Percentiles rank a stretch among this genome's conserved stretches.
Conservation (phyloP, 352 stramenopile species). For the Globisporangium alternatum region DNA sequence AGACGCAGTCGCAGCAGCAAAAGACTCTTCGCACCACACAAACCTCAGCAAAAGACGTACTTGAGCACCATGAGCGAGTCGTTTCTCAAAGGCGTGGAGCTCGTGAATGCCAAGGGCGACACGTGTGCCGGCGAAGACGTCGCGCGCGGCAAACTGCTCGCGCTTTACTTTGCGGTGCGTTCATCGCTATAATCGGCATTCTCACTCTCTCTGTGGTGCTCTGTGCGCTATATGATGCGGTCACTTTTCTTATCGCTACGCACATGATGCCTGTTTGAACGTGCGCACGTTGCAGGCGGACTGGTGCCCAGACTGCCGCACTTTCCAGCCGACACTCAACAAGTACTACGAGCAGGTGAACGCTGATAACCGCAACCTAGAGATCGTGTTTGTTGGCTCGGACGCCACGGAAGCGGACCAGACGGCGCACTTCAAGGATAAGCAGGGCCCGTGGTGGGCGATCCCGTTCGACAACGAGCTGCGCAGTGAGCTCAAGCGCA, state of each 20-base stretch:
- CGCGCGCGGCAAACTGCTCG: conserved; percentile 51
- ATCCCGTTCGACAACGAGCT: conserved; percentile 63
- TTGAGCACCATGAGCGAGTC: conserved; percentile 31
- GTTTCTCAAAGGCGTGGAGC: conserved; percentile 48
- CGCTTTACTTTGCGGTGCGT: conserved; percentile 76
- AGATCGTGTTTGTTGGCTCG: conserved; percentile 81
- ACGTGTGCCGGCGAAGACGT: conserved; percentile 38
- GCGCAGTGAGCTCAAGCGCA: conserved; percentile 72
- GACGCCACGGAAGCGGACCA: conserved; percentile 60
- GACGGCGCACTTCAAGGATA: conserved; percentile 56
- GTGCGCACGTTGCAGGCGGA: conserved; percentile 44
- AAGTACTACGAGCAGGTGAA: conserved; percentile 60
- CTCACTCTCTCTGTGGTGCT: not conserved
- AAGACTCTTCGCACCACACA: not conserved
- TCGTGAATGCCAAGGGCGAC: conserved; percentile 57
- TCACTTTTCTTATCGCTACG: not conserved
- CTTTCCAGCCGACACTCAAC: conserved; percentile 77
- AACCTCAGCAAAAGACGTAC: not conserved
- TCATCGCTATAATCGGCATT: not conserved
- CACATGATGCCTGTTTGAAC: not conserved
- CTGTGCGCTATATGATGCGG: not conserved
- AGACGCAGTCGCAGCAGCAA: not conserved
- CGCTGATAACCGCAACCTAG: conserved; percentile 35
- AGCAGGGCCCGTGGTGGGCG: conserved; percentile 76
- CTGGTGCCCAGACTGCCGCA: conserved; percentile 82